These are phyloP conservation scores for Entomortierella parvispora DNA, from an alignment of 192 early-diverging fungal species.

Conservation along the genomic window DNA sequence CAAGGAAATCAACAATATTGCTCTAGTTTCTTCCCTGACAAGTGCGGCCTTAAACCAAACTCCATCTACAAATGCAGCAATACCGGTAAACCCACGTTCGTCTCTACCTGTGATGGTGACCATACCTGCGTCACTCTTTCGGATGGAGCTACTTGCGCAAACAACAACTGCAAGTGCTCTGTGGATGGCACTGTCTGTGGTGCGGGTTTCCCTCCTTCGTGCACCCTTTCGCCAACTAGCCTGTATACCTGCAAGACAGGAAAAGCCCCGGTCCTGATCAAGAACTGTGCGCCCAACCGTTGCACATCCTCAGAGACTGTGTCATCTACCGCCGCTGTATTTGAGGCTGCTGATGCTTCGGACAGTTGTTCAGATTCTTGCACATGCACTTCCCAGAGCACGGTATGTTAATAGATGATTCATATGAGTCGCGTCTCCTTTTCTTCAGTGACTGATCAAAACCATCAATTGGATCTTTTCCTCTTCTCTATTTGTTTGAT, in stretches of 20 bases:
- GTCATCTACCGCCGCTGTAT: background rate
- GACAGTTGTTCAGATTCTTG: too few species aligned
- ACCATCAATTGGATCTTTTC: background rate
- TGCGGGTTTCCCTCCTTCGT: background rate
- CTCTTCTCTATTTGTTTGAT: background rate
- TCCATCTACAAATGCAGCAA: background rate
- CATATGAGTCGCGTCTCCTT: background rate
- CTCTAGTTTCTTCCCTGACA: background rate
- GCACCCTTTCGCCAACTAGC: background rate
- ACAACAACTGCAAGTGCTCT: constrained; percentile 8
- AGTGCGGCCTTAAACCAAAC: background rate
- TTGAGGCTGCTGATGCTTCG: background rate
- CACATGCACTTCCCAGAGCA: background rate
- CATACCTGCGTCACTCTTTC: background rate
- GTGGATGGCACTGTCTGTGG: background rate
- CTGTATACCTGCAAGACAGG: background rate
- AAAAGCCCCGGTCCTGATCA: background rate
- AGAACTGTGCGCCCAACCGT: background rate
- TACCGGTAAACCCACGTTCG: background rate
- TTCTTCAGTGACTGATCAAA: background rate
- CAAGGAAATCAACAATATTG: background rate
- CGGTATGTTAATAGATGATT: background rate
- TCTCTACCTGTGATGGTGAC: background rate
- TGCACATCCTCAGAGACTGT: background rate
- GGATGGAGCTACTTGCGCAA: background rate